A percentile compares a stretch with the other conserved stretches of the same genome.
phyloP scores from a whole-genome alignment of 1,284 basidiomycete genomes.

The Fereydounia khargensis region DNA sequence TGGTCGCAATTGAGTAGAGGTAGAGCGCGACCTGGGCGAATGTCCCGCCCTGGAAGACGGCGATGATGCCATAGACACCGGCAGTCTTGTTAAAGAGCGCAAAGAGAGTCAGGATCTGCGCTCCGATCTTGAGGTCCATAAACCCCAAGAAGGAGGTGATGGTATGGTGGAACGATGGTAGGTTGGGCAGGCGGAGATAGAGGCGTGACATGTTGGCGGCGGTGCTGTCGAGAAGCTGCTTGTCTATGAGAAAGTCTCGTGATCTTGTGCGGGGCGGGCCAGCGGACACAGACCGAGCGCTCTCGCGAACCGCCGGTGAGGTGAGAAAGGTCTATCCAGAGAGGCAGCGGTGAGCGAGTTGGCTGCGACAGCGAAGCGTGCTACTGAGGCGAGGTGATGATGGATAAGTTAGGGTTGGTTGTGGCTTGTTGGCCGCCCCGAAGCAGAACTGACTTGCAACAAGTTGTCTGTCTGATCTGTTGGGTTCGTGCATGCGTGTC shows the following conservation, averaged over 20 bases:
- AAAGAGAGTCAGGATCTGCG: conserved; percentile 53
- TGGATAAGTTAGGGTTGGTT: too few species aligned
- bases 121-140: conserved; percentile 54
- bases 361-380: too few species aligned
- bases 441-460: too few species aligned
- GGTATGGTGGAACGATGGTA: conserved; percentile 37
- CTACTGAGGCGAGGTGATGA: too few species aligned
- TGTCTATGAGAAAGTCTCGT: not conserved
- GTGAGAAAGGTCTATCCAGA: too few species aligned
- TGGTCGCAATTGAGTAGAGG: conserved; percentile 81
- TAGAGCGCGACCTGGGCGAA: conserved; percentile 79
- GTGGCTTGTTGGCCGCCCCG: too few species aligned
- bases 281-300: too few species aligned
- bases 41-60: conserved; percentile 80
- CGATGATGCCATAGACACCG: conserved; percentile 91
- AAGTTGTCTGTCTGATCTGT: too few species aligned
- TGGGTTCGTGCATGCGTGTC: too few species aligned
- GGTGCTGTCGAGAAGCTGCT: not conserved
- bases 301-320: too few species aligned
- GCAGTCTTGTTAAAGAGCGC: conserved; percentile 92
- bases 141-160: conserved; percentile 52
- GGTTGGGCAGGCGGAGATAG: conserved; percentile 36
- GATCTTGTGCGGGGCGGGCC: too few species aligned
- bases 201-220: conserved; percentile 34
- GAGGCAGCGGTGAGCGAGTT: too few species aligned